phyloP scores from a whole-genome alignment of 2,329 filamentous ascomycete genomes.

The Penicillium sp. region DNA sequence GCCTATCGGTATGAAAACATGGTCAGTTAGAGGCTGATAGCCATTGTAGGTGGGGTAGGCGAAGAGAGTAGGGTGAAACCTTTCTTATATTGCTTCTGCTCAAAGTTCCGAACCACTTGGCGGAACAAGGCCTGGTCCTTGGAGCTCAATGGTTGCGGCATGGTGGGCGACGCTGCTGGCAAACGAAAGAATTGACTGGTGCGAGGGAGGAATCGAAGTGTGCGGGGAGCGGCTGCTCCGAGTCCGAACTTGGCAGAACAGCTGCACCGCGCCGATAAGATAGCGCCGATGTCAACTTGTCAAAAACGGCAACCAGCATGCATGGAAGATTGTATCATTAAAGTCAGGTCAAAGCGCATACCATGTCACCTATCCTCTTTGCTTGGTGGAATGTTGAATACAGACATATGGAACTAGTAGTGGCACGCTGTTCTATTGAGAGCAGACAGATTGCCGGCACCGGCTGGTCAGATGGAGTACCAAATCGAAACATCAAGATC shows the following conservation, averaged over 20 bases:
- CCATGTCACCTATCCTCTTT: too few relatives aligned
- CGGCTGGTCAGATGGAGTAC: too few relatives aligned
- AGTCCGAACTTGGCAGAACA: conserved; percentile 23
- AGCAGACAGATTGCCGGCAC: too few relatives aligned
- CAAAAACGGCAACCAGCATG: too few relatives aligned
- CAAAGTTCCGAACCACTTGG: conserved; percentile 90
- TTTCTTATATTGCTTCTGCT: conserved; percentile 97
- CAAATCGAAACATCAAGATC: too few relatives aligned
- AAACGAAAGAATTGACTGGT: conserved; percentile 22
- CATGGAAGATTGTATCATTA: too few relatives aligned
- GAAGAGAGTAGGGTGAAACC: conserved; percentile 37
- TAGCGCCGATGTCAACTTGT: conserved; percentile 2
- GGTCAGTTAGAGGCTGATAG: conserved; percentile 14
- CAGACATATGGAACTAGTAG: too few relatives aligned
- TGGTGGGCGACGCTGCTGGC: conserved; percentile 32
- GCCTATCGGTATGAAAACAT: conserved; percentile 46
- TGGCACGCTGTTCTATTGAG: too few relatives aligned
- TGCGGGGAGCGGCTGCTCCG: conserved; percentile 30
- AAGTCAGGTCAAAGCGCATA: too few relatives aligned
- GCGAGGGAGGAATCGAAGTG: conserved; percentile 31
- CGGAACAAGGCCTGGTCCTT: conserved; percentile 95
- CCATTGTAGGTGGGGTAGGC: not conserved
- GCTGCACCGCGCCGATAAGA: conserved; percentile 19
- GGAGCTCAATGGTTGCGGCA: conserved; percentile 50
- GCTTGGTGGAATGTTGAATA: too few relatives aligned